Base-by-base conservation (phyloP, 345 rosid species). In the Hibiscus mutabilis region DNA sequence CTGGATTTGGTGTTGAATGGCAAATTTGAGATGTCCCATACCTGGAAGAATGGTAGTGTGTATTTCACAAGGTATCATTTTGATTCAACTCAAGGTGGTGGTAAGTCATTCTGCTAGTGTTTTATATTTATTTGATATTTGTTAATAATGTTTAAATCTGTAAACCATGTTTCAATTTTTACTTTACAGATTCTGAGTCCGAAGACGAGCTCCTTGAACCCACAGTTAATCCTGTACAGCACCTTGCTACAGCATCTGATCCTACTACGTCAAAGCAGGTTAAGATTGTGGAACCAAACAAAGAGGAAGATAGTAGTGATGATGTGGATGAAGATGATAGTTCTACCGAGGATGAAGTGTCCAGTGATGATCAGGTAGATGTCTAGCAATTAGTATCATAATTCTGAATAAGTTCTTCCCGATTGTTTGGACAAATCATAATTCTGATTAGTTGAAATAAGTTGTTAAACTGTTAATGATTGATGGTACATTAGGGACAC, bases 41-140 rank as follows among this genome's bases (percentile, higher is more conserved):
- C 66, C 51, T 80, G 87, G 91, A 87, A 82, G 75, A 73, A 81
- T 70, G 98, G 91, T 69, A 88, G 90, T 42, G 85, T 92, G 49
- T 85, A 69, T 80, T 85, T 92, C 75, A 25, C 81, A 16, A 96
- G 98, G 31, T 92, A 92, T 78, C 79, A 66, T 73, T 70, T 82
- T 31, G 79, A 49, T 37, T 19, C 72, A 1, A 13, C 27, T n/a
- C 59, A 15, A 18, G 49, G 16, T 24, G 4, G 35, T 33, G 75
- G 75, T 62, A 61, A 61, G 68, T 67, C 44, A 16, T 46, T 25
- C 51, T 24, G 72, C 6, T 69, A 11, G 13, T 13, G 10, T 67
- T 27, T 19, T n/a, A 44, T 72, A 29, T 21, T 67, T 47, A 4
- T 44, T 71, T 22, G 22, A 24, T 44, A 42, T 70, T 60, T 18